These are phyloP conservation scores for Sarocladium strictum DNA, from an alignment of 2,329 filamentous ascomycete genomes.

Conservation along the genomic window DNA sequence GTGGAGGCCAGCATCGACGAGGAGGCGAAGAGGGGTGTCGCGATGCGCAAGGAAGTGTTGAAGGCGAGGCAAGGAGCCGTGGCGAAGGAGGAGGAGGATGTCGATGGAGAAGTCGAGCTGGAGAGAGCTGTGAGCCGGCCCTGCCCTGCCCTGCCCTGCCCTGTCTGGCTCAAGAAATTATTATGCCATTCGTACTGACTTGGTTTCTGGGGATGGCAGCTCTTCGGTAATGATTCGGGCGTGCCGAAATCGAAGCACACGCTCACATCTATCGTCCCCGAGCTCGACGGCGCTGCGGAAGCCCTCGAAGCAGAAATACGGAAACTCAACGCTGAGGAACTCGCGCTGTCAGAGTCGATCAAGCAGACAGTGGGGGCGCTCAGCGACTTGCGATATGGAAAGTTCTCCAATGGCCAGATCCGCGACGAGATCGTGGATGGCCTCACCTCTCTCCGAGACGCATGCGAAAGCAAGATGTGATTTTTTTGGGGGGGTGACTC, in stretches of 20 bases:
- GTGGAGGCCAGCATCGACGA: constrained; percentile 59
- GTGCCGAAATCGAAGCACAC: constrained; percentile 49
- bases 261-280: constrained; percentile 57
- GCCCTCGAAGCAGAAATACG: constrained; percentile 64
- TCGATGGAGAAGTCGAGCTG: constrained; percentile 59
- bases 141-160: too few relatives aligned
- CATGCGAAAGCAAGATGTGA: constrained; percentile 45
- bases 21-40: constrained; percentile 57
- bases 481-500: too few relatives aligned
- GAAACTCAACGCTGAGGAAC: constrained; percentile 59
- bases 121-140: constrained; percentile 44
- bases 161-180: too few relatives aligned
- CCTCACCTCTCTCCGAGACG: constrained; percentile 48
- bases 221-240: constrained; percentile 49
- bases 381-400: constrained; percentile 79
- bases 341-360: constrained; percentile 53
- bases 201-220: constrained; percentile 28
- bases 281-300: constrained; percentile 60
- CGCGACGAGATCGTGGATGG: constrained; percentile 62
- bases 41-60: constrained; percentile 51
- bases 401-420: constrained; percentile 59
- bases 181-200: not conserved
- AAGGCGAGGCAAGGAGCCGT: constrained; percentile 38
- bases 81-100: constrained; percentile 48
- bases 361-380: constrained; percentile 63